Base-by-base conservation (phyloP, 192 early-diverging fungal genomes). In the Cetraspora pellucida region DNA sequence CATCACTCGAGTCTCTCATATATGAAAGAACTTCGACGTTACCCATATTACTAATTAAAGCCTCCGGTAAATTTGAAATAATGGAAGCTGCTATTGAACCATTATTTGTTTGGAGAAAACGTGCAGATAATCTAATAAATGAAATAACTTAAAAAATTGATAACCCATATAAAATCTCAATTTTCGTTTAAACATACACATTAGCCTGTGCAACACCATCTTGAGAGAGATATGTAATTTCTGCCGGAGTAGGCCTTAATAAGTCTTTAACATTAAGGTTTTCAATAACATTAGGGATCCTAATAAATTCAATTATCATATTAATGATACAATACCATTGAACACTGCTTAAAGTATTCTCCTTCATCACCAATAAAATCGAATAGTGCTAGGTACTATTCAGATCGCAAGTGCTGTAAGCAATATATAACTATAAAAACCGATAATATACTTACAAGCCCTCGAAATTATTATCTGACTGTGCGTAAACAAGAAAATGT, bases 21-120 rank as follows among this genome's bases (percentile, higher is more conserved):
- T 80, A 86, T 44, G 85, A 82, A 57, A 80, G 77, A 23, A 86
- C 75, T 57, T 86, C 79, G 74, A 77, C 78, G 17, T 72, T 23
- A 55, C 5, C 0, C 3, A 17, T 21, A 70, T 50, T 52, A 28
- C 23, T 28, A 9, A 70, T 27, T 50, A 72, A 55, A 17, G 52
- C 17, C 31, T 72, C 70, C 8, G 70, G 70, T n/a, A 55, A 43
- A 55, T 72, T 72, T 43, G 50, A 43, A 37, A 57, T 43, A 37
- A 72, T 55, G 16, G 70, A 72, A 37, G 30, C 6, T 13, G 70
- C 70, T n/a, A 27, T 55, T 21, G 70, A 55, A 23, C 21, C 70
- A 57, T 72, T 55, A 30, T 55, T 54, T 21, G 16, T 72, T 28
- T 72, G 70, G 37, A 55, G 37, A 10, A 72, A 72, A 27, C 70